Evolutionary conservation across 441 rosid genomes (phyloP), one percentile per base, ranked within the genome.

Genomic region (Hura crepitans): DNA sequence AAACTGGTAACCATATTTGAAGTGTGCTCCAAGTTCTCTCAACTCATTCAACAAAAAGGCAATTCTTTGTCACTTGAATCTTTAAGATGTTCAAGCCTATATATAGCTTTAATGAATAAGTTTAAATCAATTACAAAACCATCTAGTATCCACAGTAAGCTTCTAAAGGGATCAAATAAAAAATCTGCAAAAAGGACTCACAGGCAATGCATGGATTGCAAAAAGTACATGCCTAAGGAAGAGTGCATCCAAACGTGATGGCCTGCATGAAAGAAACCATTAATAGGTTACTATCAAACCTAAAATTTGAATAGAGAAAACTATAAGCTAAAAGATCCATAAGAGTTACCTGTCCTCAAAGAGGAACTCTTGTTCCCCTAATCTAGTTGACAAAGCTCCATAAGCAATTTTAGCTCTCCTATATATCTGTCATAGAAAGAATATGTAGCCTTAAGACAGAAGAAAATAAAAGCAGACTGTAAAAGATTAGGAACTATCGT

Each of bases 161-260:
- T 60, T 62, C 45, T 47, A 28, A 1, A 62, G 3, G 45, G 31
- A 51, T 74, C 77, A 72, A 11, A 68, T 28, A 8, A 11, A 27
- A 66, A 11, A 62, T 54, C 46, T 45, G 53, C 39, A 31, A 20
- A n/a, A 75, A 61, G 56, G 58, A 80, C 99, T 92, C 72, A 90
- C 98, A 23, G 98, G 96, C 77, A 92, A 79, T 11, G 84, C 98
- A 63, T 92, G 83, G 72, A 95, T 82, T 47, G 80, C 78, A 70
- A 90, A 83, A 70, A 90, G 87, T 0, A 85, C 85, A 77, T 95
- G 96, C 45, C 81, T 87, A 43, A 88, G 84, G 70, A 92, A 79
- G 72, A 73, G 22, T n/a, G 97, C 93, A 82, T 92, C 99, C 86
- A 95, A 79, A 81, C 95, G 87, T 55, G 98, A 85, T 57, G 97